Evolutionary conservation across 352 stramenopile species (phyloP).

Genomic region (Phytophthora macrochlamydospora): DNA sequence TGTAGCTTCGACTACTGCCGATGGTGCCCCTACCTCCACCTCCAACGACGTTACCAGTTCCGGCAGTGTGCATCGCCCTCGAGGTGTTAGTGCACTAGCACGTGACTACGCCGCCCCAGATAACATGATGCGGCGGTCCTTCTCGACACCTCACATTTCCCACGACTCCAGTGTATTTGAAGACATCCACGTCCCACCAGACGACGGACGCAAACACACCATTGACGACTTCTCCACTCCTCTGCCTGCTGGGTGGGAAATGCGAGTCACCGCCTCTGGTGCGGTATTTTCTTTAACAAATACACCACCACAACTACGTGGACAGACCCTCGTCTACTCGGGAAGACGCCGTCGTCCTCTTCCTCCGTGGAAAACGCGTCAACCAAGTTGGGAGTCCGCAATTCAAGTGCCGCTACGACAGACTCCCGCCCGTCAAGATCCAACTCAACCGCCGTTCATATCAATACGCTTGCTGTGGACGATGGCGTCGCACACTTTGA

Average conservation of each 20-base stretch:
- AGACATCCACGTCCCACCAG: constrained; percentile 46
- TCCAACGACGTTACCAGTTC: constrained; percentile 13
- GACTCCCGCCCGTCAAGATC: constrained; percentile 25
- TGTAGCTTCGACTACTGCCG: not conserved
- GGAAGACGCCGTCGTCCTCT: constrained; percentile 14
- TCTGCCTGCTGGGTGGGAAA: constrained; percentile 78
- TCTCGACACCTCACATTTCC: constrained; percentile 45
- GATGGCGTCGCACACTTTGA: constrained; percentile 46
- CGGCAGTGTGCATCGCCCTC: constrained; percentile 23
- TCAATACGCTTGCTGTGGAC: constrained; percentile 8
- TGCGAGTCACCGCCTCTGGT: constrained; percentile 72
- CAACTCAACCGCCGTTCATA: constrained; percentile 5
- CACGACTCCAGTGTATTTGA: constrained; percentile 29
- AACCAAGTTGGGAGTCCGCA: constrained; percentile 16
- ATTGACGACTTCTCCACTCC: constrained; percentile 82
- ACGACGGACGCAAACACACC: constrained; percentile 64
- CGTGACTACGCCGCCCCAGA: constrained; percentile 31
- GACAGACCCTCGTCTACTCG: constrained; percentile 60
- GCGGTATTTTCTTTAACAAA: constrained; percentile 83
- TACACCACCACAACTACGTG: constrained; percentile 78
- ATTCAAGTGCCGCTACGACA: constrained; percentile 12
- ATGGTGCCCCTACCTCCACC: not conserved
- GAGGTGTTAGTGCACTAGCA: constrained; percentile 26
- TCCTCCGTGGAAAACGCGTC: constrained; percentile 10
- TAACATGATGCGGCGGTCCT: constrained; percentile 42